Base-by-base conservation (phyloP, 805 yeast species). In the Candida alai region DNA sequence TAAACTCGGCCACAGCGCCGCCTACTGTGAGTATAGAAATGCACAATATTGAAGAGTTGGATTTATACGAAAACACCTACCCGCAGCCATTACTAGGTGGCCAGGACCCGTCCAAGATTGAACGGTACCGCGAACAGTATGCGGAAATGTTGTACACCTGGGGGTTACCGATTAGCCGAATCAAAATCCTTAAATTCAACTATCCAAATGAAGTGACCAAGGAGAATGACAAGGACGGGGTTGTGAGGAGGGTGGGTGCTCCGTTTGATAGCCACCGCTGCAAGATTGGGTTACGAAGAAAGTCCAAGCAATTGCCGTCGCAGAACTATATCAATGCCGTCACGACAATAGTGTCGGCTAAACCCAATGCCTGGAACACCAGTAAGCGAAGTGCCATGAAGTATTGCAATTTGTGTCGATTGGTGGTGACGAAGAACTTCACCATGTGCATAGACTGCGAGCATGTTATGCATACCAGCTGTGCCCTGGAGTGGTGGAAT, bases 401-500 rank as follows among this genome's bases (percentile, higher is more conserved):
- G 27, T 68, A 68, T 43, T 88, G 97, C 52, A 73, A 70, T 15
- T 74, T 70, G 34, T 89, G 97, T 58, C 73, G 73, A 11, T 58
- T 79, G 41, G 62, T 74, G 19, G 78, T 83, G 1, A 60, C 65
- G 2, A 78, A 80, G 41, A 62, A 82, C 42, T 66, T 82, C 19
- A 77, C 80, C 19, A 71, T 76, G 0, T 89, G 97, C 51, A 70
- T 74, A 5, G 63, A 64, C 18, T 89, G 97, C 58, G 82, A 78
- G 36, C 97, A 90, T 57, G 65, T 84, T 3, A 49, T 84, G 44
- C 97, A 89, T 52, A 73, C 85, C 3, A 64, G 65, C 15, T 89
- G 97, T 62, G 93, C 95, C 0, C 58, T 69, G 13, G 70, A 70
- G 32, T 89, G 97, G 96, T 87, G 94, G 86, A 57, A 58, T 6